These are phyloP conservation scores for Globisporangium recalcitrans DNA, from an alignment of 352 stramenopile species.

Conservation along the genomic window DNA sequence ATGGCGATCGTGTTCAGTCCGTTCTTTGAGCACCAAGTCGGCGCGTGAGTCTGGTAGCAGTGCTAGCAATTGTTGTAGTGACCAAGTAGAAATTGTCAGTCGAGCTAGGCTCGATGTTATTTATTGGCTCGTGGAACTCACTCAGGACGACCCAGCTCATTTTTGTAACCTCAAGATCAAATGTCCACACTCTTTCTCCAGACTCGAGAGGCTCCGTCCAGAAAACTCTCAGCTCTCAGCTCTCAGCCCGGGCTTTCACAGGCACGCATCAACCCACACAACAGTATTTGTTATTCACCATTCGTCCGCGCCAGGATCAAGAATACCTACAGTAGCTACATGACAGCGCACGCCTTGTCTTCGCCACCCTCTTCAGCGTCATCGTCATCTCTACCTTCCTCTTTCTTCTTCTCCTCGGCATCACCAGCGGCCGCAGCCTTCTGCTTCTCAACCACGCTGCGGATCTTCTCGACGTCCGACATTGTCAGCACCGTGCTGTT, in stretches of 20 bases:
- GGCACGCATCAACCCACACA: neutral
- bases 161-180: neutral
- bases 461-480: slow-evolving; percentile 64
- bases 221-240: neutral
- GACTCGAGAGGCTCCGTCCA: neutral
- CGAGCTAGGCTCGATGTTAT: slow-evolving; percentile 2
- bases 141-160: neutral
- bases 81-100: neutral
- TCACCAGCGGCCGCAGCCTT: slow-evolving; percentile 14
- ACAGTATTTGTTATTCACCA: neutral
- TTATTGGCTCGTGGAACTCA: neutral
- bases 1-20: slow-evolving; percentile 50
- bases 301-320: neutral
- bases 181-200: neutral
- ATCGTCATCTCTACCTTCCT: slow-evolving; percentile 14
- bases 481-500: slow-evolving; percentile 81
- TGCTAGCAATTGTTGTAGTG: neutral
- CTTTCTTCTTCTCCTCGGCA: slow-evolving; percentile 6
- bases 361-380: neutral
- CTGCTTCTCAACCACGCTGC: slow-evolving; percentile 38
- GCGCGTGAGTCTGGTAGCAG: neutral
- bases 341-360: slow-evolving; percentile 17
- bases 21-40: slow-evolving; percentile 35
- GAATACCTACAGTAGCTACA: slow-evolving; percentile 5
- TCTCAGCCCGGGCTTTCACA: neutral